A percentile compares a stretch with the other conserved stretches of the same genome.
phyloP scores from a whole-genome alignment of 441 rosid species.

The Brassica hybrid region DNA sequence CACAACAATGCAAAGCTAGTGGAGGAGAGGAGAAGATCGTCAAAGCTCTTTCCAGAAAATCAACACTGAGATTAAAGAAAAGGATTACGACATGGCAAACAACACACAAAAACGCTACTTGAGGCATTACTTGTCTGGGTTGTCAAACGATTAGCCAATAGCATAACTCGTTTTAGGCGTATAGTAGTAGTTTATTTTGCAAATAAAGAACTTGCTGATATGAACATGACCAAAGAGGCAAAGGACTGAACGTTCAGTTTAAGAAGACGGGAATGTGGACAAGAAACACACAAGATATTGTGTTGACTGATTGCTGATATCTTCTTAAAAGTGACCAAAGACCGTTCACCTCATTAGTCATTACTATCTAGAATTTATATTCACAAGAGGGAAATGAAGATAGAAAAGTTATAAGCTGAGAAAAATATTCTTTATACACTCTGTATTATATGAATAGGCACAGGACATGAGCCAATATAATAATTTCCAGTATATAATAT shows the following conservation, averaged over 20 bases:
- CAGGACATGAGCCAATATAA: background rate
- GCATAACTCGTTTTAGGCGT: background rate
- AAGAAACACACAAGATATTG: background rate
- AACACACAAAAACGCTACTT: background rate
- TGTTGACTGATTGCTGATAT: slow-evolving; percentile 4
- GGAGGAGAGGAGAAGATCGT: background rate
- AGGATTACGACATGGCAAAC: background rate
- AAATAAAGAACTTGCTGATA: background rate
- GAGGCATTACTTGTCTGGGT: background rate
- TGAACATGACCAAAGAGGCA: slow-evolving; percentile 1
- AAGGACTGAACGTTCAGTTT: background rate
- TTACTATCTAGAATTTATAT: background rate
- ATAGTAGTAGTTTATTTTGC: background rate
- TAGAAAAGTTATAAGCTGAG: background rate
- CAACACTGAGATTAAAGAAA: background rate
- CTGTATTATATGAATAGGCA: background rate
- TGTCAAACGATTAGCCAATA: background rate
- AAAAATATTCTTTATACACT: slow-evolving; percentile 6
- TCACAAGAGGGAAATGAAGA: background rate
- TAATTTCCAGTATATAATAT: background rate
- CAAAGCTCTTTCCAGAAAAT: no score
- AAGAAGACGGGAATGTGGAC: background rate
- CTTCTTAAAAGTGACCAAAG: no score
- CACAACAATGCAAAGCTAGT: slow-evolving; percentile 3
- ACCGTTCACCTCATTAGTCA: background rate